Evolutionary conservation across 768 basidiomycete species (phyloP), one percentile per base, ranked within the genome.

Genomic region (Thelephora ganbajun): DNA sequence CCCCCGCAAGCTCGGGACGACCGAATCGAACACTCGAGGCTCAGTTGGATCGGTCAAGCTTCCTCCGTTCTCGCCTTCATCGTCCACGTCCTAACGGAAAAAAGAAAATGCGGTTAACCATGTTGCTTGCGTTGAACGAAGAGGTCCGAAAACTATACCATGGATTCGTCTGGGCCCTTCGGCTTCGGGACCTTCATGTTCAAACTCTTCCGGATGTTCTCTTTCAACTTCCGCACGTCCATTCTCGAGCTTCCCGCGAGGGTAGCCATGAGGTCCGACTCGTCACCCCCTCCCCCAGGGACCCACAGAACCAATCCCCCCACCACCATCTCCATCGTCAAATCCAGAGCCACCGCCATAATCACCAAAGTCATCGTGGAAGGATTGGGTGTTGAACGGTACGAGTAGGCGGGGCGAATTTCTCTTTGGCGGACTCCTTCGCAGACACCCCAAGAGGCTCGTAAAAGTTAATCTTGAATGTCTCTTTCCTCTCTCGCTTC

Each of bases 81-180:
- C 20, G 16, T 39, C 26, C 16, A 14, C 18, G n/a, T n/a, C n/a
- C n/a, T n/a, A n/a, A n/a, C n/a, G 44, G 54, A 44, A 11, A 58
- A 57, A 58, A 59, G 58, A 11, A 51, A 53, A 45, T 39, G 50
- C 5, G 67, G 67, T 6, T 66, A 66, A 2, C 63, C 68, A 11
- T 68, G 66, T 33, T 71, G 65, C 6, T 68, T 67, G 35, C 67
- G 65, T 9, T 62, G 53, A 36, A 80, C 68, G 33, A 80, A 75
- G 49, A 96, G 89, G 89, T 83, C 39, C 97, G 63, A 1, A n/a
- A n/a, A n/a, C n/a, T n/a, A n/a, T n/a, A n/a, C n/a, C n/a, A n/a
- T n/a, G n/a, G n/a, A n/a, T n/a, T 86, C 86, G 61, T 76, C 87
- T 96, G 96, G 98, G 43, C 98, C 70, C 67, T 97, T 99, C 2